Evolutionary conservation across 305 asterid genomes (phyloP).

Genomic region (Caryopteris hybrid): DNA sequence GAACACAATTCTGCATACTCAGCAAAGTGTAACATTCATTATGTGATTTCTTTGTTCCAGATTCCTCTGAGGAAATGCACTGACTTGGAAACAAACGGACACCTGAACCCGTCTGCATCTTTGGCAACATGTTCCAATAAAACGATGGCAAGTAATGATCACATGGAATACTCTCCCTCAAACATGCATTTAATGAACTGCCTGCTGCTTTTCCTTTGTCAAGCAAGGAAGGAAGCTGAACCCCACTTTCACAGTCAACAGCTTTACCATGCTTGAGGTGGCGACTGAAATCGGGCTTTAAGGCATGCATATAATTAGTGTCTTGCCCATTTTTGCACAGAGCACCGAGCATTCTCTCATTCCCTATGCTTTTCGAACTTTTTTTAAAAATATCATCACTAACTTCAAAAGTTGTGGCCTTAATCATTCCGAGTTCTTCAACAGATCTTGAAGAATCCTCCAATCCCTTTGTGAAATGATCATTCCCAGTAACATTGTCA

Average conservation of each 20-base stretch:
- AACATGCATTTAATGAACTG: constrained; percentile 15
- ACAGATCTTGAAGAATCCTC: constrained; percentile 14
- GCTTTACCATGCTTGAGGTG: constrained; percentile 15
- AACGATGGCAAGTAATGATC: constrained; percentile 19
- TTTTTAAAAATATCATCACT: constrained; percentile 18
- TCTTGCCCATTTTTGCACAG: constrained; percentile 8
- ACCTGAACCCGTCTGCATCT: constrained; percentile 30
- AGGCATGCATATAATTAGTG: constrained; percentile 8
- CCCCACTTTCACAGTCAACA: background rate
- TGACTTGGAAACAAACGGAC: constrained; percentile 25
- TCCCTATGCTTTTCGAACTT: constrained; percentile 25
- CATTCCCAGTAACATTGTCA: constrained; percentile 13
- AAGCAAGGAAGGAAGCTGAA: constrained; percentile 4
- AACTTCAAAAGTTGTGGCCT: constrained; percentile 8
- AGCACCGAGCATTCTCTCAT: constrained; percentile 18
- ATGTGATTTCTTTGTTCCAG: constrained; percentile 21
- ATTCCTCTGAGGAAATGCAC: constrained; percentile 24
- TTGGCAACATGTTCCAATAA: constrained; percentile 20
- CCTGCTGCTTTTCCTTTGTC: constrained; percentile 28
- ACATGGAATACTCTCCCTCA: constrained; percentile 22
- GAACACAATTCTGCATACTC: constrained; percentile 34
- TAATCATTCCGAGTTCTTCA: constrained; percentile 15
- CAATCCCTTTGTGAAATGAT: constrained; percentile 9
- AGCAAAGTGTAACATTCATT: constrained; percentile 23
- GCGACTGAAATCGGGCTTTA: constrained; percentile 3